Evolutionary conservation across 352 stramenopile species (phyloP), one percentile per base, ranked within the genome.

Genomic region (Phytophthora crassamura): DNA sequence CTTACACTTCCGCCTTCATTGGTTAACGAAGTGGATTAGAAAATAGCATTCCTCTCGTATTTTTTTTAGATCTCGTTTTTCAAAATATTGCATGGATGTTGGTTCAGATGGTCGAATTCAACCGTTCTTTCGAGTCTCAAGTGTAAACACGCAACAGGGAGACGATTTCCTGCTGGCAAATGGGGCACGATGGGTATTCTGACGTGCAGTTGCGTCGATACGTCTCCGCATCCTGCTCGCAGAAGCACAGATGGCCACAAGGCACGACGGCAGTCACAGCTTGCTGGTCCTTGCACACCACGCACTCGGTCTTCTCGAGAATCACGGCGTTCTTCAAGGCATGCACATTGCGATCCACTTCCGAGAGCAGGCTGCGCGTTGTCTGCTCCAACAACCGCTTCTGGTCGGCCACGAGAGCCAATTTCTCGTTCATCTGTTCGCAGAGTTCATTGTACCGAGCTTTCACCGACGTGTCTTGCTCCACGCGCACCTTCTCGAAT

Each of bases 211-310:
- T 86, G 40, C 67, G 81, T 3, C 75, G 76, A 64, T 93, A 95
- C 11, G 73, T 67, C 35, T 92, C 82, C 25, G 76, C 83, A 64
- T 95, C 86, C n/a, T 90, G 68, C 28, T 95, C 81, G 67, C 86
- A 95, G 57, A 95, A 95, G 52, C 85, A 91, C 41, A 95, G 41
- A 42, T 95, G 86, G n/a, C 86, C 86, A 40, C 86, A 95, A 40
- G 86, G 86, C 49, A 93, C 84, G 36, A 95, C 72, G 5, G 86
- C 86, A 32, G 78, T 91, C 48, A 90, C 86, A 1, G 86, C 83
- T 33, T 79, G 63, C 32, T 75, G 74, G 54, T 95, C 86, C 58
- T 91, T 90, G 74, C 86, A 95, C 56, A 95, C 65, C 50, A 95
- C 78, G 64, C 86, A 95, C 64, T 95, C 86, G 50, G 69, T 88